Conservation (phyloP, 1,284 basidiomycete species). For the Cryptococcus sp. region DNA sequence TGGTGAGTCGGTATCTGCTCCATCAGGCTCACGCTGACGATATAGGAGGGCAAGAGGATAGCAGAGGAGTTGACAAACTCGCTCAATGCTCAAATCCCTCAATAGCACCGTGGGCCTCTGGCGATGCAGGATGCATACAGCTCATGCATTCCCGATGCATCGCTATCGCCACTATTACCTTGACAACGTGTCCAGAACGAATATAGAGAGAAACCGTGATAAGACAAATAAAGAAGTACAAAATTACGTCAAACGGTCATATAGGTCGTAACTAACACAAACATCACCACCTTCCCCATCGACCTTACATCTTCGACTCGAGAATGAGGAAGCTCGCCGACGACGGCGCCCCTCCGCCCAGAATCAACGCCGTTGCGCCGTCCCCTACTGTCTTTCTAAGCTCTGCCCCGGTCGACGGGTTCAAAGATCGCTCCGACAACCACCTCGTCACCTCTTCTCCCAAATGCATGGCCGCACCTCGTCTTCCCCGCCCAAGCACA, state of each 20-base stretch:
- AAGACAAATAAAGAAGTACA: not conserved
- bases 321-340: constrained; percentile 63
- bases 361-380: constrained; percentile 65
- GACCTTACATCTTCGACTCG: constrained; percentile 51
- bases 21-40: not conserved
- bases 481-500: constrained; percentile 63
- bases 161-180: too few species aligned
- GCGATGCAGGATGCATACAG: too few species aligned
- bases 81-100: constrained; percentile 10
- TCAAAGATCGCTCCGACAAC: constrained; percentile 56
- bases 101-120: too few species aligned
- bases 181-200: too few species aligned
- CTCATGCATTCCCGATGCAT: too few species aligned
- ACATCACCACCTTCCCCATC: not conserved
- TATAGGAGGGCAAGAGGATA: constrained; percentile 12
- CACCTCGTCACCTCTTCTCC: constrained; percentile 58
- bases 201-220: too few species aligned
- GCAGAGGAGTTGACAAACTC: constrained; percentile 5
- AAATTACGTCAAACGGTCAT: not conserved
- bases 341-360: constrained; percentile 49
- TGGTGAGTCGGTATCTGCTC: constrained; percentile 6
- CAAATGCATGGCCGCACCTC: constrained; percentile 58
- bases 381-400: constrained; percentile 76
- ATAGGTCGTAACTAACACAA: not conserved
- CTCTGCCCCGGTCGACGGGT: constrained; percentile 53